phyloP scores from a whole-genome alignment of 495 filamentous ascomycete genomes.

The Patellaria atrata region DNA sequence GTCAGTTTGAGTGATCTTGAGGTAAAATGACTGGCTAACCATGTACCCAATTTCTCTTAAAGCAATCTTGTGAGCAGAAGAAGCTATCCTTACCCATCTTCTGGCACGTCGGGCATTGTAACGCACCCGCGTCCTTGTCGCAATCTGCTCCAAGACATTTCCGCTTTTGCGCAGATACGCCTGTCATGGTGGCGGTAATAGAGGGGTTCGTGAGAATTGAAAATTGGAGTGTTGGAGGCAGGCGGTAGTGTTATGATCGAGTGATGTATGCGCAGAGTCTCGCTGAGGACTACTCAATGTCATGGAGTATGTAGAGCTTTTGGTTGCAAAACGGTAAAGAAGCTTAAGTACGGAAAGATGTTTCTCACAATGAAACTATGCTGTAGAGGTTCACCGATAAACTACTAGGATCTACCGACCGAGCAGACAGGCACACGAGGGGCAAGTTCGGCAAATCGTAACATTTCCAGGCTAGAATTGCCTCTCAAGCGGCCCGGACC shows the following conservation, averaged over 20 bases:
- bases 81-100: slow-evolving; percentile 82
- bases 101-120: slow-evolving; percentile 91
- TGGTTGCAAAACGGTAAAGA: too few species aligned
- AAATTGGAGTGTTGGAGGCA: background rate
- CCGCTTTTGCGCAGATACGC: slow-evolving; percentile 26
- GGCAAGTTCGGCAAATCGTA: background rate
- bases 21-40: slow-evolving; percentile 14
- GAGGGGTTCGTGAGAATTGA: background rate
- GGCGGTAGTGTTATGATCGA: too few species aligned
- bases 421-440: too few species aligned
- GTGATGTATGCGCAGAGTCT: too few species aligned
- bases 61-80: slow-evolving; percentile 98
- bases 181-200: slow-evolving; percentile 2
- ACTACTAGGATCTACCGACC: too few species aligned
- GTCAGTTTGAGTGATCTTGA: slow-evolving; percentile 9
- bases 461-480: background rate
- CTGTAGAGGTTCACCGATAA: too few species aligned
- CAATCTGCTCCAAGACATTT: slow-evolving; percentile 76
- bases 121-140: slow-evolving; percentile 60
- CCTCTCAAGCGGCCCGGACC: background rate
- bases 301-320: too few species aligned
- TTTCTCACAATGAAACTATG: too few species aligned
- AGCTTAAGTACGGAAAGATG: too few species aligned
- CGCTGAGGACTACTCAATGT: too few species aligned
- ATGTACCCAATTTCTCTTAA: slow-evolving; percentile 91